phyloP scores from a whole-genome alignment of 371 early-diverging fungal genomes.

The Dipsacomyces acuminosporus region DNA sequence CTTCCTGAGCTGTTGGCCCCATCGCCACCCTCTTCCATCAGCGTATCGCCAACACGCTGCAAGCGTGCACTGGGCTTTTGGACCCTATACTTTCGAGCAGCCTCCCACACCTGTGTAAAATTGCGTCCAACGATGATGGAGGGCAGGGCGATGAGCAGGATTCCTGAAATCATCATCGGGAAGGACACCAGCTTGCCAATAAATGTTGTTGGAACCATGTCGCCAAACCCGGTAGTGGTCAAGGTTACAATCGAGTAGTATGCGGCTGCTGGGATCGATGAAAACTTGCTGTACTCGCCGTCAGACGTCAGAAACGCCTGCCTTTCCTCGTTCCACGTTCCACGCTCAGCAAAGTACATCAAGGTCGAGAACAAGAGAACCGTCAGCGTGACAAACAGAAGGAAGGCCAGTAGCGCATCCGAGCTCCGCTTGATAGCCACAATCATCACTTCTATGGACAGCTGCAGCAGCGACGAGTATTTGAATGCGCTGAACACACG shows the following conservation, averaged over 20 bases:
- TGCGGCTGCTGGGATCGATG: conserved; percentile 77
- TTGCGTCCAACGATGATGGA: conserved; percentile 85
- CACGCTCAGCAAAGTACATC: conserved; percentile 82
- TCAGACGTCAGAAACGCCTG: conserved; percentile 62
- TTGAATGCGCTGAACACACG: conserved; percentile 80
- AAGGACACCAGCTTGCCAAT: conserved; percentile 79
- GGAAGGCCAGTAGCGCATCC: conserved; percentile 70
- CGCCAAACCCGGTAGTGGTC: conserved; percentile 83
- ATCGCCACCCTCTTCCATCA: conserved; percentile 5
- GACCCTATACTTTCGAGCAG: conserved; percentile 45
- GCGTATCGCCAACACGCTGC: conserved; percentile 19
- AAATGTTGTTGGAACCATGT: conserved; percentile 80
- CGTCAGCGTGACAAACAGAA: conserved; percentile 65
- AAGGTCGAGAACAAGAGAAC: conserved; percentile 73
- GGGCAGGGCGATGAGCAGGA: conserved; percentile 77
- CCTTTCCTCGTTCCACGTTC: conserved; percentile 66
- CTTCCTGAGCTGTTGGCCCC: conserved; percentile 4
- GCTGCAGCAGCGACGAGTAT: conserved; percentile 61
- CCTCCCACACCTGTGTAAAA: conserved; percentile 83
- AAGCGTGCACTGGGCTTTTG: conserved; percentile 12
- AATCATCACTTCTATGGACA: conserved; percentile 83
- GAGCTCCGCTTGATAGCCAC: conserved; percentile 72
- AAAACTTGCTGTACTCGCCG: conserved; percentile 67
- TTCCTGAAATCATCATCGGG: conserved; percentile 81
- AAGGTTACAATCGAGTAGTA: conserved; percentile 82